Percentiles rank a stretch among this genome's conserved stretches.
Conservation (phyloP, 192 early-diverging fungal genomes). For the Diversispora epigaea region DNA sequence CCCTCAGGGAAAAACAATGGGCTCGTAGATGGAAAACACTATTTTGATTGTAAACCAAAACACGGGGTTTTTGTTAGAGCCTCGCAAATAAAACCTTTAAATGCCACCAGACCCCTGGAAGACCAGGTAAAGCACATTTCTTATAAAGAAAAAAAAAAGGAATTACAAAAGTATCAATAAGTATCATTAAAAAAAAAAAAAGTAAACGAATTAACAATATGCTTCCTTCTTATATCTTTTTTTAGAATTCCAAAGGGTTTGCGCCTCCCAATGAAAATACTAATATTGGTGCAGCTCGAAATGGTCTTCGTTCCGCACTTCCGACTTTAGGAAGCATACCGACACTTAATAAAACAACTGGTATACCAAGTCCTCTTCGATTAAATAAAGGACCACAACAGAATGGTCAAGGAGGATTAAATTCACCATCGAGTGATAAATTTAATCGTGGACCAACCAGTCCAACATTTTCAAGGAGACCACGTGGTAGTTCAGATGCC, state of each 20-base stretch:
- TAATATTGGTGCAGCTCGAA: conserved; percentile 23
- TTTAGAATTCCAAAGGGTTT: conserved; percentile 24
- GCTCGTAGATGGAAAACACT: conserved; percentile 69
- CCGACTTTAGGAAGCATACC: conserved; percentile 8
- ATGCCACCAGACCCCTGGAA: conserved; percentile 1
- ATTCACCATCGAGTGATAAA: conserved; percentile 28
- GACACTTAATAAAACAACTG: not conserved
- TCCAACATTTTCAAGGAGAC: conserved; percentile 21
- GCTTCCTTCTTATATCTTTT: not conserved
- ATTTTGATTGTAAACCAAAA: conserved; percentile 72
- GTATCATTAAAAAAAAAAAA: not conserved
- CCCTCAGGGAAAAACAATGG: conserved; percentile 77
- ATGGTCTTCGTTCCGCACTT: not conserved
- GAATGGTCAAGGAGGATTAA: too few relatives aligned
- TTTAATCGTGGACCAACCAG: conserved; percentile 16
- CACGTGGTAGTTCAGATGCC: conserved; percentile 1
- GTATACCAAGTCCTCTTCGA: not conserved
- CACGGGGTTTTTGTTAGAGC: conserved; percentile 80
- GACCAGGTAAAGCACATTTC: not conserved
- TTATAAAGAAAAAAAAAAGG: too few relatives aligned
- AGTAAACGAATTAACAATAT: not conserved
- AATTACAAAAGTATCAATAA: too few relatives aligned
- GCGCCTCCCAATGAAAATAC: conserved; percentile 37
- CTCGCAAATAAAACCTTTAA: conserved; percentile 52
- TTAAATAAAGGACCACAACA: not conserved